Evolutionary conservation across 306 rosid genomes (phyloP), one percentile per base, ranked within the genome.

Genomic region (barrel medic (Medicago truncatula)): DNA sequence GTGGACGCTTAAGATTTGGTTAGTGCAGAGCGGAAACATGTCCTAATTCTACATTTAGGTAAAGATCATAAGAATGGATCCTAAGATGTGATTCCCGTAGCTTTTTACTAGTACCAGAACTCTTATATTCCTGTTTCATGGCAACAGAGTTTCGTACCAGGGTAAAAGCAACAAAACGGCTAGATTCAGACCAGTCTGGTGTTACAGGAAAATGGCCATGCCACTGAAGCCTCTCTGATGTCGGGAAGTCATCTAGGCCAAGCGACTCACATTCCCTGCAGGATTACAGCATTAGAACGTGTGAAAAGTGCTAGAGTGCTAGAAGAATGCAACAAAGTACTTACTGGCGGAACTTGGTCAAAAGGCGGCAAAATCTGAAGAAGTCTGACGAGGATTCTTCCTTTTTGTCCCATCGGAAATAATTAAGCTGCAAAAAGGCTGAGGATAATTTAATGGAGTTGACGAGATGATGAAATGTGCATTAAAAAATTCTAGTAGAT

Each of bases 181-280:
- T 90, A 60, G 76, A 85, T 85, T 81, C 60, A 66, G 97, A 89
- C 99, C 99, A 95, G 82, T 92, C 89, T 68, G 98, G 99, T 67
- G 14, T 52, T 80, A 81, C 89, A 39, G 97, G 99, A 85, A 87
- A 71, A 79, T 80, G 93, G 53, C 99, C 99, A 76, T 95, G 99
- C 99, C 97, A 95, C 82, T 88, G 97, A 76, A 95, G 86, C 87
- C 96, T 89, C 86, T 87, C 81, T 44, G 97, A 88, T 13, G 97
- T 95, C 17, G 99, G 97, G 78, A 90, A 95, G 84, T 92, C 96
- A 53, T 85, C 78, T 74, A 92, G 77, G 78, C 97, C 92, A 36
- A 92, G 90, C 6, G 97, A 90, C 83, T 90, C 97, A 56, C 97
- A 90, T 86, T 92, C 97, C 81, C 99, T 95, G 88, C 80, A 83